Evolutionary conservation across 148 eudicot genomes (phyloP), one percentile per base, ranked within the genome.

Genomic region (Oxyria digyna): DNA sequence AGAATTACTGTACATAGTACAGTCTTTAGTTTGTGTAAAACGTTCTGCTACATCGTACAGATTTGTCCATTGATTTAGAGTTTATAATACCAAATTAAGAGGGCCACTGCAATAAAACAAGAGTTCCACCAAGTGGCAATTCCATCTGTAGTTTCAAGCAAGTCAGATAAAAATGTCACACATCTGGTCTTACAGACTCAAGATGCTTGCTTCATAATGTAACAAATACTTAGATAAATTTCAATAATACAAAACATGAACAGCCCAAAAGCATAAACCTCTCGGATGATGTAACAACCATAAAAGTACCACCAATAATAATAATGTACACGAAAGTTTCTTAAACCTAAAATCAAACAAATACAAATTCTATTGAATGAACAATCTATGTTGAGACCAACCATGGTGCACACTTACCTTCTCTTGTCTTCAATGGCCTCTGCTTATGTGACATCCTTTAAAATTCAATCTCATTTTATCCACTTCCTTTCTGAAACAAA

Each of bases 401-500:
- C 37, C 15, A 18, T 18, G 6, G 45, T 37, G 42, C 68, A 66
- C 26, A 66, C 23, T 66, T 35, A 66, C 68, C 68, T 66, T 37
- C 40, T 41, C 68, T 27, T 14, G 35, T 29, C 65, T 15, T 27
- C 65, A 15, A 29, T 32, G 27, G 33, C 38, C 27, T 27, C 66
- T 62, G 66, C n/a, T 26, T 62, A 43, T 15, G n/a, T 46, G 52
- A n/a, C 9, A 46, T 46, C 52, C 52, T 20, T 46, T 6, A 46
- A 46, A 17, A 24, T 8, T 54, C 62, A 23, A 54, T 37, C 32
- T 66, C 45, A 66, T 45, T 45, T 35, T 41, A 66, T 15, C 68
- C 68, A 66, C 46, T 37, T 66, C 18, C 46, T 66, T 45, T 66
- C 68, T 66, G 68, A 65, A 35, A 66, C 13, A 37, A n/a, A 65